A percentile compares a stretch with the other conserved stretches of the same genome.
Evolutionary conservation across 148 eudicot species (phyloP).

Genomic region (Cornus kousa): DNA sequence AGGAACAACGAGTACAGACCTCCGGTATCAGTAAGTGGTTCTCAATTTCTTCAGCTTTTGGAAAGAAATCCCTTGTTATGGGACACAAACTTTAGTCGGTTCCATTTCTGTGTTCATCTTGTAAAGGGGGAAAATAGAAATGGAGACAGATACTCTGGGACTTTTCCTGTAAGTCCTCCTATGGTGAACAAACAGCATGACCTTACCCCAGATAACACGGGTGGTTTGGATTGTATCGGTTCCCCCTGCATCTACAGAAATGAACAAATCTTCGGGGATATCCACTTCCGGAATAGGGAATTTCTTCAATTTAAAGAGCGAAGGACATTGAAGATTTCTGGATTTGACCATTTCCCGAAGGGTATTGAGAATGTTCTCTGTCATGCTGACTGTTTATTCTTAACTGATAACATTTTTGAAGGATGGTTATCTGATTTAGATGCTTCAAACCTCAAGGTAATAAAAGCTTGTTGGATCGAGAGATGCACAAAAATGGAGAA

Average conservation of each 20-base stretch:
- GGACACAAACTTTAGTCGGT: slow-evolving; percentile 10
- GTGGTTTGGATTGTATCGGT: no score
- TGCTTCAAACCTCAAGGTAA: slow-evolving; percentile 5
- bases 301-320: slow-evolving; percentile 10
- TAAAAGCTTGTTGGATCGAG: slow-evolving; percentile 39
- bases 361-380: slow-evolving; percentile 16
- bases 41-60: slow-evolving; percentile 17
- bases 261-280: slow-evolving; percentile 22
- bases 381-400: slow-evolving; percentile 12
- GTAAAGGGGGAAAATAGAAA: not conserved
- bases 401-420: slow-evolving; percentile 18
- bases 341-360: slow-evolving; percentile 16
- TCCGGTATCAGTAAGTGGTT: slow-evolving; percentile 3
- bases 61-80: slow-evolving; percentile 3
- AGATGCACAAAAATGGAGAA: slow-evolving; percentile 26
- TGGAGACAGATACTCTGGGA: not conserved
- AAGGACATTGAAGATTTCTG: slow-evolving; percentile 16
- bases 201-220: no score
- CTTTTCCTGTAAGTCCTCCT: no score
- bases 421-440: slow-evolving; percentile 8
- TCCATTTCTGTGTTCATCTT: slow-evolving; percentile 26
- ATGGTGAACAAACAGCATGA: no score
- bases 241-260: not conserved
- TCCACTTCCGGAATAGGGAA: slow-evolving; percentile 9
- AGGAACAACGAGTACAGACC: not conserved